A percentile compares a stretch with the other conserved stretches of the same genome.
These are phyloP conservation scores for Triadica sebifera DNA, from an alignment of 345 rosid genomes.

Conservation along the genomic window DNA sequence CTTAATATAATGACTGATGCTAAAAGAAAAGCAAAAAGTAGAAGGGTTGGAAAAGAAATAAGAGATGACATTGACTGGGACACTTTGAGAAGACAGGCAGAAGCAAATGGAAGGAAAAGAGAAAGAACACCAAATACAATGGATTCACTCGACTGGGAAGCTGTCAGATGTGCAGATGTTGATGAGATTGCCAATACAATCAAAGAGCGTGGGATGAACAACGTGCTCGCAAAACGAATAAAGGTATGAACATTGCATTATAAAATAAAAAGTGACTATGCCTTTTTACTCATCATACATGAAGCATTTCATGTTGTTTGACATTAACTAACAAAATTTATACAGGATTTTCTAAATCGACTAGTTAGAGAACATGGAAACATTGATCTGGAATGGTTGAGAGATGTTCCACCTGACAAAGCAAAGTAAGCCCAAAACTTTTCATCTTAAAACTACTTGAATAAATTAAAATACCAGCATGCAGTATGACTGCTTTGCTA, in stretches of 20 bases:
- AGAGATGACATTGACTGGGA: slow-evolving; percentile 28
- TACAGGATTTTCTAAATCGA: slow-evolving; percentile 23
- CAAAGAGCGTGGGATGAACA: slow-evolving; percentile 38
- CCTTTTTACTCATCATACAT: no score
- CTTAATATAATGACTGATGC: slow-evolving; percentile 27
- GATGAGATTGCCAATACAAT: slow-evolving; percentile 27
- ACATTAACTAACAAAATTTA: slow-evolving; percentile 26
- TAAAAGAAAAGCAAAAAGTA: slow-evolving; percentile 43
- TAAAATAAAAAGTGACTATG: no score
- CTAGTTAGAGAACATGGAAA: slow-evolving; percentile 28
- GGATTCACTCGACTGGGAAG: slow-evolving; percentile 36
- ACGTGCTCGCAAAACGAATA: slow-evolving; percentile 26
- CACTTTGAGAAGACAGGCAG: slow-evolving; percentile 22
- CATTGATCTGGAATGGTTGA: slow-evolving; percentile 29
- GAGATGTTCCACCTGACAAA: slow-evolving; percentile 33
- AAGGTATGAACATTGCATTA: slow-evolving; percentile 14
- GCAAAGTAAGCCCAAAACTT: slow-evolving; percentile 27
- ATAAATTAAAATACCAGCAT: no score
- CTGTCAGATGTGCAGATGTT: slow-evolving; percentile 32
- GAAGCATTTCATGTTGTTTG: neutral
- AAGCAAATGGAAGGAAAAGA: slow-evolving; percentile 22
- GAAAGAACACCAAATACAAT: slow-evolving; percentile 24
- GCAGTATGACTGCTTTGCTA: no score
- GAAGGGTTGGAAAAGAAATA: slow-evolving; percentile 47
- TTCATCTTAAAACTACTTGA: no score